Evolutionary conservation across 768 basidiomycete species (phyloP).

Genomic region (Filobasidium wieringae): DNA sequence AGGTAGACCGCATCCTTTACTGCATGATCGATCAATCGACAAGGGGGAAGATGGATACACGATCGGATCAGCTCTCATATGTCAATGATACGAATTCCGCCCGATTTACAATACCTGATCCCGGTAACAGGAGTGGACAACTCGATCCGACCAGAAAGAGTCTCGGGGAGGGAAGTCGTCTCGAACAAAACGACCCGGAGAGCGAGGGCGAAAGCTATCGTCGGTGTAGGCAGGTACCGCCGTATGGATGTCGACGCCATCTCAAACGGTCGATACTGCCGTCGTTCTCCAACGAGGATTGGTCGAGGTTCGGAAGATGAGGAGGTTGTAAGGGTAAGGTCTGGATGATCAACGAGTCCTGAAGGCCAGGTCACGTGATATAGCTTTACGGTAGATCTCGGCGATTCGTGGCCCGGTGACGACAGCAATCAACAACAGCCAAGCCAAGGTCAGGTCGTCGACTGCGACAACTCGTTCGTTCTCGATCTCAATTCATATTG

Average conservation of each 20-base stretch:
- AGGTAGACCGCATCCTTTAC: conserved; percentile 86
- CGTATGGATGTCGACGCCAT: neutral
- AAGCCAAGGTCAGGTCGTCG: too few species aligned
- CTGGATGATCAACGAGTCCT: too few species aligned
- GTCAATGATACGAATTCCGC: neutral
- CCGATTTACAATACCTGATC: conserved; percentile 56
- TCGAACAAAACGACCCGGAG: conserved; percentile 42
- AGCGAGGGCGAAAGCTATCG: conserved; percentile 10
- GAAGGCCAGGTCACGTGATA: too few species aligned
- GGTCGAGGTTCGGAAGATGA: too few species aligned
- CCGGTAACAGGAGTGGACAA: conserved; percentile 72
- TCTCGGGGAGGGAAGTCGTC: conserved; percentile 45
- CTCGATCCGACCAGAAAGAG: conserved; percentile 59
- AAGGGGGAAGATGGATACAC: neutral
- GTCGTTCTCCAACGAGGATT: neutral
- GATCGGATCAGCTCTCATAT: conserved; percentile 8
- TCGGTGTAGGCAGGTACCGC: too few species aligned
- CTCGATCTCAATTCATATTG: too few species aligned
- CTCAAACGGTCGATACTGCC: neutral
- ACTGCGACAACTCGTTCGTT: too few species aligned
- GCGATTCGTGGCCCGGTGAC: too few species aligned
- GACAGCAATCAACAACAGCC: too few species aligned
- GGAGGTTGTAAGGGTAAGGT: too few species aligned
- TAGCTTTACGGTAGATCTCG: too few species aligned
- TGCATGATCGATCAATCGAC: conserved; percentile 34